Evolutionary conservation across 2,329 filamentous ascomycete species (phyloP), one percentile per base, ranked within the genome.

Genomic region (Cercospora beticola): DNA sequence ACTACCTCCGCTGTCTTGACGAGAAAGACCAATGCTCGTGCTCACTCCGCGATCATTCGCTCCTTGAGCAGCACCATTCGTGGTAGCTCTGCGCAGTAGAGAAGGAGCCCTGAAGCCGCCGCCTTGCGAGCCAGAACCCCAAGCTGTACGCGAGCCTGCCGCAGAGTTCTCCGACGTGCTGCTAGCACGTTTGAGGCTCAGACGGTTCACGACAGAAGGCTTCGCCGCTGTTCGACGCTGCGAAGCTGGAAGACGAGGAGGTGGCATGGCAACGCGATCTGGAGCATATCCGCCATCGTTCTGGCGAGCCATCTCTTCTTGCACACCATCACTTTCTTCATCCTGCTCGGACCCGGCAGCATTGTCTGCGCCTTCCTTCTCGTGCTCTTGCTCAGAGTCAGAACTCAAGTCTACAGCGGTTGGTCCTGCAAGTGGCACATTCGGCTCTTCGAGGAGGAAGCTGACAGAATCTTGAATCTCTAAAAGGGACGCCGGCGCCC

Each of bases 401-500:
- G 81, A 82, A 54, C 81, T 76, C 16, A 86, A 85, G 66, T 87
- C 84, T 28, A 87, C 86, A 54, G 91, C 88, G 26, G 78, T 74
- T 6, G 75, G 72, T 5, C 68, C 75, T 26, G 67, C 71, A 16
- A 67, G 40, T 0, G 57, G 62, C 28, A 71, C 59, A 60, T 83
- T 76, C 18, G 84, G 83, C 46, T 87, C 86, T 62, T 97, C 93
- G 16, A 97, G 89, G 9, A 97, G 85, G 78, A 90, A 92, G 4
- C 92, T 96, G 6, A 97, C 83, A 0, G 92, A 92, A 78, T 94
- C 88, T 66, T 93, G 89, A 70, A 97, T 91, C 76, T 97, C 92
- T 30, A 89, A 88, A 9, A 97, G 83, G 18, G 89, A 91, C 5
- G 90, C 85, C 0, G 93, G 92, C 74, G 89, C 93, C 79, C 81